Base-by-base conservation (phyloP, 352 stramenopile genomes). In the Phytopythium litorale region DNA sequence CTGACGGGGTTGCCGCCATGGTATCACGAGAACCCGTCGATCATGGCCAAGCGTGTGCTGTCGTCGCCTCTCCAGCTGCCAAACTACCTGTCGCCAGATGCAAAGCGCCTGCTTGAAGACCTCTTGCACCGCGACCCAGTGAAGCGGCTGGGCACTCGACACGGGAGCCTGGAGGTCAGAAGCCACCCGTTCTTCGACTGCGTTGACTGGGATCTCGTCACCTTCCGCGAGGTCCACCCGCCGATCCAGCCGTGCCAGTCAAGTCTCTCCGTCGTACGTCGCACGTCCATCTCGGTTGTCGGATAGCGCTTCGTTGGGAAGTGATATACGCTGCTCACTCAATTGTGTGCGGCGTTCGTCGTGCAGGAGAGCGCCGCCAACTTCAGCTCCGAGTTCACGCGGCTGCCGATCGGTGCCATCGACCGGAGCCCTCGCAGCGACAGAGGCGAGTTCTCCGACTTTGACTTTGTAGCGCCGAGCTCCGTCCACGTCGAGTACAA, bases 371-470 rank as follows among this genome's bases (percentile, higher is more conserved):
- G 89, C 33, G 90, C 85, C 0, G 80, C 60, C 54, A 97, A 97
- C 58, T 96, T 98, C 63, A 75, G 92, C 53, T 64, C 79, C 30
- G 87, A 97, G 60, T 97, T 96, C 67, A 97, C 88, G 5, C 63
- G 67, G 15, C 62, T 84, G 11, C 79, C 89, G 8, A 60, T 90
- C 13, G 73, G 72, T 28, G 49, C 64, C 6, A 65, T 60, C 21
- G 53, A 46, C 32, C 16, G 21, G 21, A 50, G 43, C 21, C 43
- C 43, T 50, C 43, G 19, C 55, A 70, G 65, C n/a, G 60, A 71
- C 19, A 67, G 64, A 37, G 83, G 94, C 50, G 80, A 92, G 3
- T 97, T 98, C 53, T 78, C 76, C 42, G 87, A 83, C 4, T 98
- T 98, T 63, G 95, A 95, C 30, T 98, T 94, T 58, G 74, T 84